These are phyloP conservation scores for Epichloe glyceriae DNA, from an alignment of 2,329 filamentous ascomycete genomes.

Conservation along the genomic window DNA sequence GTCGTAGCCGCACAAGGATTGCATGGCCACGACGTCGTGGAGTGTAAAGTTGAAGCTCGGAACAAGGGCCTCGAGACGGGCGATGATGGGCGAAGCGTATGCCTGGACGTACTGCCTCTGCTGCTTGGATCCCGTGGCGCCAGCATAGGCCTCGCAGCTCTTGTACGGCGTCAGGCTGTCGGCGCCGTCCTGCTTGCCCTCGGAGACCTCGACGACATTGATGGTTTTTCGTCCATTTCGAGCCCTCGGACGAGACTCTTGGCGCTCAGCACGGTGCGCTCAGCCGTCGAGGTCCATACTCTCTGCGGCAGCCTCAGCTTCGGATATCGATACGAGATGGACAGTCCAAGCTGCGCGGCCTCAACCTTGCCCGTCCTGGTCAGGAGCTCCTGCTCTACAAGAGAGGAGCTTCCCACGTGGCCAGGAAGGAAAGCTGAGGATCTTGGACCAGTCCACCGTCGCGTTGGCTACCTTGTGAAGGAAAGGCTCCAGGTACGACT, in stretches of 20 bases:
- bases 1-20: slow-evolving; percentile 54
- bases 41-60: slow-evolving; percentile 50
- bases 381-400: slow-evolving; percentile 43
- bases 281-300: slow-evolving; percentile 51
- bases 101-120: slow-evolving; percentile 33
- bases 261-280: slow-evolving; percentile 46
- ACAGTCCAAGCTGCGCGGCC: slow-evolving; percentile 46
- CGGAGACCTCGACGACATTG: slow-evolving; percentile 40
- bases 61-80: slow-evolving; percentile 38
- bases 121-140: slow-evolving; percentile 42
- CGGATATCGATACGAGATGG: slow-evolving; percentile 40
- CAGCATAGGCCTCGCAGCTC: slow-evolving; percentile 49
- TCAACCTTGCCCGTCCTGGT: slow-evolving; percentile 49
- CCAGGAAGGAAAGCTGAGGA: slow-evolving; percentile 42
- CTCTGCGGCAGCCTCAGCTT: slow-evolving; percentile 36
- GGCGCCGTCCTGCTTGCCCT: slow-evolving; percentile 43
- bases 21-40: slow-evolving; percentile 51
- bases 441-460: slow-evolving; percentile 42
- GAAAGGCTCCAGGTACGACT: slow-evolving; percentile 43
- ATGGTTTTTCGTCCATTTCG: slow-evolving; percentile 38
- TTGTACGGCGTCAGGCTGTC: slow-evolving; percentile 51
- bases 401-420: slow-evolving; percentile 43
- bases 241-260: slow-evolving; percentile 44
- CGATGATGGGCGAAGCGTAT: slow-evolving; percentile 49
- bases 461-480: slow-evolving; percentile 45